Evolutionary conservation across 768 basidiomycete species (phyloP).

Genomic region (Leccinum arenicola): DNA sequence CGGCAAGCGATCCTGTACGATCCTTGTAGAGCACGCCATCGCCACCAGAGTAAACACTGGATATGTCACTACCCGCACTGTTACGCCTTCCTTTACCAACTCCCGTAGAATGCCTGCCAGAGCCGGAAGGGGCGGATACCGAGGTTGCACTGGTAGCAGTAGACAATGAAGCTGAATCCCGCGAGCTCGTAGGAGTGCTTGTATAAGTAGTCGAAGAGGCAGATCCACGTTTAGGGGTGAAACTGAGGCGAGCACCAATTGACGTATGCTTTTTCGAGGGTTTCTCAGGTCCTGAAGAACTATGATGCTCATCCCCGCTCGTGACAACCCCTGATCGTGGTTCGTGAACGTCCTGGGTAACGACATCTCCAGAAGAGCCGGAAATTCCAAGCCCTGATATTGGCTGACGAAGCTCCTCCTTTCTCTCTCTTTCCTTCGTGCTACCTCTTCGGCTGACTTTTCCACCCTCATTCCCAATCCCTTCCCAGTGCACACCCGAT

Average conservation of each 20-base stretch:
- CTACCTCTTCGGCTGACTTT: slow-evolving; percentile 37
- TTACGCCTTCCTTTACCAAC: slow-evolving; percentile 64
- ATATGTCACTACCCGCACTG: slow-evolving; percentile 84
- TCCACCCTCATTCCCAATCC: slow-evolving; percentile 43
- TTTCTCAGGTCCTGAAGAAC: slow-evolving; percentile 53
- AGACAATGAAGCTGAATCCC: slow-evolving; percentile 84
- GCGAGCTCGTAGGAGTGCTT: slow-evolving; percentile 77
- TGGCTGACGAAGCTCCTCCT: slow-evolving; percentile 30
- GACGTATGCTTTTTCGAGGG: slow-evolving; percentile 63
- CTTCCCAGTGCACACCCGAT: slow-evolving; percentile 70
- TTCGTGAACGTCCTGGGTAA: slow-evolving; percentile 41
- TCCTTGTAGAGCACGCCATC: slow-evolving; percentile 66
- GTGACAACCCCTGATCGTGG: slow-evolving; percentile 39
- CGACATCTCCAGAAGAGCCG: slow-evolving; percentile 31
- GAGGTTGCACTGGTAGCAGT: slow-evolving; percentile 77
- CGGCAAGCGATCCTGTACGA: slow-evolving; percentile 59
- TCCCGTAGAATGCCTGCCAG: slow-evolving; percentile 68
- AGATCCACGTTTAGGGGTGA: slow-evolving; percentile 84
- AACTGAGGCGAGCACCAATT: slow-evolving; percentile 61
- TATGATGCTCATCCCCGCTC: slow-evolving; percentile 58
- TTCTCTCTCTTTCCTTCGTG: slow-evolving; percentile 46
- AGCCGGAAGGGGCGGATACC: slow-evolving; percentile 54
- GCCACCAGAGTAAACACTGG: slow-evolving; percentile 62
- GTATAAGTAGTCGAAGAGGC: slow-evolving; percentile 86
- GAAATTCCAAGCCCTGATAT: slow-evolving; percentile 35